phyloP scores from a whole-genome alignment of 305 asterid genomes.

The Fraxinus sp. region DNA sequence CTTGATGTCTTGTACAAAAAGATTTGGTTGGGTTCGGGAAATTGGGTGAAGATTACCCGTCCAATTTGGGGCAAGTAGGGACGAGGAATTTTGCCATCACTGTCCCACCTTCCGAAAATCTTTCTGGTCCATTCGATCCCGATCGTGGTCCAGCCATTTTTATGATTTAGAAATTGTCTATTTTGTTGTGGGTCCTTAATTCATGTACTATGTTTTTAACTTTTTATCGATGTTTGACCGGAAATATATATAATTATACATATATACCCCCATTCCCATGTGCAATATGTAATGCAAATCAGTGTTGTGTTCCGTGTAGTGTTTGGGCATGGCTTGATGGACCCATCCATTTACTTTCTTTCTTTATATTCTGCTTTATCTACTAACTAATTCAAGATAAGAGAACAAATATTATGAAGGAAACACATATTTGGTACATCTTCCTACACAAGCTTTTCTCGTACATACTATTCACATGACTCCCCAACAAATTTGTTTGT shows the following conservation, averaged over 20 bases:
- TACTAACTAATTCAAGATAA: not conserved
- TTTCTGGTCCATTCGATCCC: not conserved
- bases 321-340: slow-evolving; percentile 3
- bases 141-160: not conserved
- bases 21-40: not conserved
- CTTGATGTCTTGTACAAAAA: not conserved
- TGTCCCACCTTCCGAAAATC: not conserved
- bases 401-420: not conserved
- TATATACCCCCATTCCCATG: not conserved
- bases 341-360: not conserved
- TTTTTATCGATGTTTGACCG: not conserved
- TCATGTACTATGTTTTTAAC: not conserved
- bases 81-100: not conserved
- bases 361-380: not conserved
- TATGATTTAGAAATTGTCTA: not conserved
- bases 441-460: not conserved
- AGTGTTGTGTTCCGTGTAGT: slow-evolving; percentile 2
- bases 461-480: not conserved
- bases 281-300: slow-evolving; percentile 1
- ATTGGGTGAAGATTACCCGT: not conserved
- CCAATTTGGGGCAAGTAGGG: not conserved
- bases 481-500: not conserved
- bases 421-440: not conserved
- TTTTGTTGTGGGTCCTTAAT: slow-evolving; percentile 5
- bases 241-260: not conserved